Evolutionary conservation across 768 basidiomycete genomes (phyloP).

Genomic region (Phanerochaete carnosa): DNA sequence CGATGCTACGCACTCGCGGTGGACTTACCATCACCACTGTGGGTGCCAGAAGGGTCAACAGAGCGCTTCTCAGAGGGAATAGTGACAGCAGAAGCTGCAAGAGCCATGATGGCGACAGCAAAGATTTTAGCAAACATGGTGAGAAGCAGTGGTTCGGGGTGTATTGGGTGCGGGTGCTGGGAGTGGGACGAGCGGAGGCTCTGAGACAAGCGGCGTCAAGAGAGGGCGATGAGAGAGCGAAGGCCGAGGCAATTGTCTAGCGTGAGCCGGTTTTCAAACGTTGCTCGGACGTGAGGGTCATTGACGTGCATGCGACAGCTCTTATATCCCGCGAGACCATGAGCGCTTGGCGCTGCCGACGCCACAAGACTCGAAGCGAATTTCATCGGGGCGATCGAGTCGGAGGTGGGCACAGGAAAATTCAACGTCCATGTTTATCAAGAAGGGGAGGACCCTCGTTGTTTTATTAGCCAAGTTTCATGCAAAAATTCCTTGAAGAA

Average conservation of each 20-base stretch:
- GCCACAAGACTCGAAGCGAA: neutral
- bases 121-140: slow-evolving; percentile 33
- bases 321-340: neutral
- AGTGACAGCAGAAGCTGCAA: slow-evolving; percentile 33
- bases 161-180: neutral
- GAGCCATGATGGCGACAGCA: slow-evolving; percentile 38
- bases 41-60: slow-evolving; percentile 18
- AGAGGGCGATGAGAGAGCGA: neutral
- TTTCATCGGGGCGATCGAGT: neutral
- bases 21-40: slow-evolving; percentile 21
- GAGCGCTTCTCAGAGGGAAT: slow-evolving; percentile 37
- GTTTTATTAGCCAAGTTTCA: neutral
- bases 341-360: neutral
- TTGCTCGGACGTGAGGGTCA: neutral
- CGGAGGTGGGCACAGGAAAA: neutral
- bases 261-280: neutral
- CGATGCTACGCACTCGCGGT: neutral
- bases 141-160: neutral
- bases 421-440: neutral
- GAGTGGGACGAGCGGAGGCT: neutral
- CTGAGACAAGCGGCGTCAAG: neutral
- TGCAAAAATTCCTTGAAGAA: neutral
- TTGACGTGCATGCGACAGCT: neutral
- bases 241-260: neutral
- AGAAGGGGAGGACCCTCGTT: neutral